phyloP scores from a whole-genome alignment of 2,329 filamentous ascomycete genomes.

The Neoascochyta sp. region DNA sequence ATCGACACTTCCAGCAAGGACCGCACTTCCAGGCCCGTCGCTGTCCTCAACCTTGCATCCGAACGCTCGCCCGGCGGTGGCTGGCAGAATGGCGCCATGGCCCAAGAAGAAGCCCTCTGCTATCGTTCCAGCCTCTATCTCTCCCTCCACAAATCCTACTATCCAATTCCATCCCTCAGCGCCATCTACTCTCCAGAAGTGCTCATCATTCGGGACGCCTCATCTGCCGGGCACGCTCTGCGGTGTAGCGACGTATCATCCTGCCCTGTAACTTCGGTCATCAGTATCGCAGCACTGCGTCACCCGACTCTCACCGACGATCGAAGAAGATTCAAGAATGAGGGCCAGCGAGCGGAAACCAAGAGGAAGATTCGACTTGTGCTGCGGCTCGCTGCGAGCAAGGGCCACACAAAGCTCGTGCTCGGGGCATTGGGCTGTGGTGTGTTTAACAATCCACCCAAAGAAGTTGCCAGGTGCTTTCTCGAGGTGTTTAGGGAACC shows the following conservation, averaged over 20 bases:
- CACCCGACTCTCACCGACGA: constrained; percentile 35
- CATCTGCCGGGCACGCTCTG: constrained; percentile 47
- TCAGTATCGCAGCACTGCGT: constrained; percentile 58
- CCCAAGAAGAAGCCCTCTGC: constrained; percentile 68
- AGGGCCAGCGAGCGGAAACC: constrained; percentile 50
- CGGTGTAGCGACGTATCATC: constrained; percentile 22
- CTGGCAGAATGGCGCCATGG: constrained; percentile 58
- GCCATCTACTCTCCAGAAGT: constrained; percentile 60
- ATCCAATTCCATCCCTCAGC: constrained; percentile 51
- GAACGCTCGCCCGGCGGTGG: constrained; percentile 58
- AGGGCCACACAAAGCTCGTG: constrained; percentile 57
- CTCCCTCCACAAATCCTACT: constrained; percentile 48
- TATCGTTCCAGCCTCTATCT: constrained; percentile 56
- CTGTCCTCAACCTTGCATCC: constrained; percentile 65
- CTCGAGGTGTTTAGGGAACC: constrained; percentile 56
- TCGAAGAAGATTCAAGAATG: constrained; percentile 13
- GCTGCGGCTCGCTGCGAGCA: constrained; percentile 56
- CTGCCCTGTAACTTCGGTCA: constrained; percentile 54
- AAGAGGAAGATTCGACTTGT: constrained; percentile 61
- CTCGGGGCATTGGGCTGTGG: constrained; percentile 69
- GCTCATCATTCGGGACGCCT: constrained; percentile 54
- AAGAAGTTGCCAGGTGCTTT: constrained; percentile 62
- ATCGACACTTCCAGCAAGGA: constrained; percentile 1
- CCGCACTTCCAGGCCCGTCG: constrained; percentile 42
- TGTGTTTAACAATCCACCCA: constrained; percentile 60